phyloP scores from a whole-genome alignment of 2,329 filamentous ascomycete species.

The Pseudocercospora musae region DNA sequence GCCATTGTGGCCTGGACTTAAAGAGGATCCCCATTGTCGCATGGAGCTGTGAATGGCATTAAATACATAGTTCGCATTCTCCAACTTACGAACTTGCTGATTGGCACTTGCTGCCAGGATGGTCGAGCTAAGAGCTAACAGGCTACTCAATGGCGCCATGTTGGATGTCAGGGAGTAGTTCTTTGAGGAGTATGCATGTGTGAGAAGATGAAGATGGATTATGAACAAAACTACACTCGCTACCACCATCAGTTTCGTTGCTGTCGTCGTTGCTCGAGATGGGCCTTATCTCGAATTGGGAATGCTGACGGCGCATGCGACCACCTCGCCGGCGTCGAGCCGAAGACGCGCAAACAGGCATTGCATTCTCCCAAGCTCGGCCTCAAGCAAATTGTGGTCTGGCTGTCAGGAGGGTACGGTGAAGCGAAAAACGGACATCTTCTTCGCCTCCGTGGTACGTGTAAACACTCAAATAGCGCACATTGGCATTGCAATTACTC shows the following conservation, averaged over 20 bases:
- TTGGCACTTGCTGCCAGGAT: neutral
- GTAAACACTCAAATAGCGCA: no score
- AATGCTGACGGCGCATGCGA: slow-evolving; percentile 1
- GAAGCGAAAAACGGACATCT: neutral
- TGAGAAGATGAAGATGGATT: neutral
- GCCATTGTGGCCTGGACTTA: slow-evolving; percentile 64
- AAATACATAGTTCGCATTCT: slow-evolving; percentile 53
- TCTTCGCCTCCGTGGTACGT: neutral
- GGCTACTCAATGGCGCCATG: neutral
- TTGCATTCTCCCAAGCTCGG: neutral
- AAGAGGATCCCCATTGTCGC: slow-evolving; percentile 69
- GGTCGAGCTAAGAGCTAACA: neutral
- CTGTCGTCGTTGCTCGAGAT: neutral
- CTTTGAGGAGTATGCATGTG: neutral
- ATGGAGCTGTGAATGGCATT: slow-evolving; percentile 69
- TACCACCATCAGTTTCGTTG: neutral
- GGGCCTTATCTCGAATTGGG: neutral
- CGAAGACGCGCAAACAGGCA: neutral
- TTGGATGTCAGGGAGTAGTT: neutral
- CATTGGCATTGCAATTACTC: no score
- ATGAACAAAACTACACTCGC: neutral
- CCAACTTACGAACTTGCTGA: neutral
- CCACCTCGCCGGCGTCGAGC: neutral
- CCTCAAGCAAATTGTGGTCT: neutral
- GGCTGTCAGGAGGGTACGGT: neutral